Conservation (phyloP, 2,329 filamentous ascomycete genomes). For the Phialemoniopsis sp. region DNA sequence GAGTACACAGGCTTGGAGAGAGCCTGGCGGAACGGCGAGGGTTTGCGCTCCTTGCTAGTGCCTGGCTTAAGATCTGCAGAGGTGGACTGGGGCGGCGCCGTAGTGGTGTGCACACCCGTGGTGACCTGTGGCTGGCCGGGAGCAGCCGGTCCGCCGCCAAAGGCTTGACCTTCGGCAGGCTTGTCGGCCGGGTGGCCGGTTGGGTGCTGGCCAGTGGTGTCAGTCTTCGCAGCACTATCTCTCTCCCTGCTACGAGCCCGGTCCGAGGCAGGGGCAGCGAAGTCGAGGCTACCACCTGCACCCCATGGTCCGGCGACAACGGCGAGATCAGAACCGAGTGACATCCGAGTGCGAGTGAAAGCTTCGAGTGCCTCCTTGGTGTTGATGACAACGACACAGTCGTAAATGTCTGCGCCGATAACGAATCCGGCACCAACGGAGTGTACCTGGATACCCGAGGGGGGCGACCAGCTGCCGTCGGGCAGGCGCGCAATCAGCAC, state of each 20-base stretch:
- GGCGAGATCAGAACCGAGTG: conserved; percentile 73
- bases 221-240: conserved; percentile 44
- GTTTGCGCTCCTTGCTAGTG: conserved; percentile 10
- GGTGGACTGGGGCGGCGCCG: neutral
- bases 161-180: neutral
- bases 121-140: conserved; percentile 10
- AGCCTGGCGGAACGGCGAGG: conserved; percentile 18
- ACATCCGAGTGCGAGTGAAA: conserved; percentile 72
- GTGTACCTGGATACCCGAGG: conserved; percentile 77
- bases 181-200: neutral
- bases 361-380: conserved; percentile 69
- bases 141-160: conserved; percentile 12
- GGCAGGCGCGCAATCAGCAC: conserved; percentile 52
- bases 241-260: conserved; percentile 23
- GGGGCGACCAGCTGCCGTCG: conserved; percentile 71
- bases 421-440: conserved; percentile 77
- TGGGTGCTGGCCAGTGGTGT: neutral
- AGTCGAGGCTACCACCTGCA: conserved; percentile 71
- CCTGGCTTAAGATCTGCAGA: neutral
- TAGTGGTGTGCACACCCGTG: conserved; percentile 1
- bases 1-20: conserved; percentile 42
- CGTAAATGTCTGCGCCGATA: conserved; percentile 81
- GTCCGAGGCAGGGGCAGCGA: conserved; percentile 19
- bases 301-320: conserved; percentile 68
- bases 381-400: conserved; percentile 86